Evolutionary conservation across 352 stramenopile species (phyloP), one percentile per base, ranked within the genome.

Genomic region (Pythium volutum): DNA sequence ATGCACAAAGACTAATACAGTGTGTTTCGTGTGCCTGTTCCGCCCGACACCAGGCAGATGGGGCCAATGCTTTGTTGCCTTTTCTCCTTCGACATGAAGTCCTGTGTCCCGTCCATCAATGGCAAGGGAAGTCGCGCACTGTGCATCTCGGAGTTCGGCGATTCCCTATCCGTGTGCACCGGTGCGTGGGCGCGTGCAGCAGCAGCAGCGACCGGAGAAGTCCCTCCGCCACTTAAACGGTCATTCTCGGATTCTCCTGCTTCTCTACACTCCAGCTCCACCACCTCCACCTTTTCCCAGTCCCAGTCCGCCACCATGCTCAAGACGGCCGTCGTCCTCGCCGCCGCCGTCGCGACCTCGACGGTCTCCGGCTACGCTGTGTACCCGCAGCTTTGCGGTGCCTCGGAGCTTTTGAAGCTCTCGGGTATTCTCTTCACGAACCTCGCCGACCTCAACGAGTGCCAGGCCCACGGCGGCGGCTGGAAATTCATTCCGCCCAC

Each of bases 401-500:
- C 10, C 26, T 8, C 20, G 7, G 55, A 70, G 34, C 34, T 60
- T 23, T 11, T n/a, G 42, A 62, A 60, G 49, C 47, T 70, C 41
- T 50, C 52, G 7, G 22, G 39, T 12, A 36, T 70, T 9, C 36
- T 66, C 36, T 18, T 33, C 42, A 48, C 41, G 3, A 58, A 61
- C 49, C 22, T n/a, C 26, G 27, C 25, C n/a, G 52, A 70, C 63
- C n/a, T 65, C 27, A 15, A 34, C 49, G 18, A 31, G 42, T 77
- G 70, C 51, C 48, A 74, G 56, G 26, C 25, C 42, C 38, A 23
- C 16, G 59, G 48, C 15, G 73, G 64, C 23, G 50, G 54, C 29
- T 78, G 65, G 64, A 15, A 47, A 14, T 66, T 79, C 60, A 61
- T 79, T 33, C 71, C 71, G 25, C 71, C 68, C 8, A n/a, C 20